Conservation (phyloP, 129 eudicot species). For the Chrysanthemum seticuspe region DNA sequence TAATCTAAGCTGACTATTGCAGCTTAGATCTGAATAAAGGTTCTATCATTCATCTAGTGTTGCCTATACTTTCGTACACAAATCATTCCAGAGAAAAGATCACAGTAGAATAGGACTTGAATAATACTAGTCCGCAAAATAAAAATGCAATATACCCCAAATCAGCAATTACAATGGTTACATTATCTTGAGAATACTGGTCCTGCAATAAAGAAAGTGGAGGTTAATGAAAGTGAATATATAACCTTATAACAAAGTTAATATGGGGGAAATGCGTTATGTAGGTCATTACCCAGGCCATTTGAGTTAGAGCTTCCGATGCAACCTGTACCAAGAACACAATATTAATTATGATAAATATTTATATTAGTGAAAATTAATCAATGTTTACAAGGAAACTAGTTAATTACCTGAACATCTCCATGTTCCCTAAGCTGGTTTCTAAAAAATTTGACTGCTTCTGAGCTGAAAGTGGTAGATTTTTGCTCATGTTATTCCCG, state of each 20-base stretch:
- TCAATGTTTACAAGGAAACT: conserved; percentile 5
- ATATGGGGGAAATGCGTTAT: conserved; percentile 3
- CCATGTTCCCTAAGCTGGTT: conserved; percentile 90
- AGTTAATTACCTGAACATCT: conserved; percentile 73
- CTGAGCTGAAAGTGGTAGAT: conserved; percentile 55
- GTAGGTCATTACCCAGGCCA: conserved; percentile 66
- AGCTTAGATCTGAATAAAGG: too few species aligned
- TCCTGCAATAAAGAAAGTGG: too few species aligned
- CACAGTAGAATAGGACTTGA: too few species aligned
- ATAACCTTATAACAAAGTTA: conserved; percentile 1
- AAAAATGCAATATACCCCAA: conserved; percentile 72
- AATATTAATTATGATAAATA: conserved; percentile 10
- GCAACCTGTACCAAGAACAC: conserved; percentile 60
- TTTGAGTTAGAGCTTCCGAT: conserved; percentile 87
- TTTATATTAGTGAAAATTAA: not conserved
- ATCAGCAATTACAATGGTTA: conserved; percentile 89
- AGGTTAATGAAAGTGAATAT: too few species aligned
- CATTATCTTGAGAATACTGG: too few species aligned
- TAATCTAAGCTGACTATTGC: too few species aligned
- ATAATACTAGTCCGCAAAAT: not conserved
- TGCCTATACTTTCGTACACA: too few species aligned
- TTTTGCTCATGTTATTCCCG: conserved; percentile 14
- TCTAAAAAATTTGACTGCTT: conserved; percentile 72
- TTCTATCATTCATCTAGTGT: too few species aligned
- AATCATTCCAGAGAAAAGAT: too few species aligned